A percentile compares a stretch with the other conserved stretches of the same genome.
Conservation (phyloP, 345 rosid genomes). For the rapeseed (Brassica napus) region Da-Ae NC_063446.1:29527001-29527500, state of each 20-base stretch:
- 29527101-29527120: constrained; percentile 96
- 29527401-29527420: constrained; percentile 35
- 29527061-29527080: constrained; percentile 97
- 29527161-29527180: constrained; percentile 97
- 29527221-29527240: background rate
- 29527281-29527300: constrained; percentile 82
- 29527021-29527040: constrained; percentile 63
- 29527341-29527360: background rate
- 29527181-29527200: too few species aligned
- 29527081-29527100: constrained; percentile 89
- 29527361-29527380: background rate
- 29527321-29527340: background rate
- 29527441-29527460: constrained; percentile 84
- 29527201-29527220: too few species aligned
- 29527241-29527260: constrained; percentile 29
- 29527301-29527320: constrained; percentile 67
- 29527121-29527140: constrained; percentile 84
- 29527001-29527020: constrained; percentile 1
- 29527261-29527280: constrained; percentile 73
- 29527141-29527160: constrained; percentile 65
- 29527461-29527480: constrained; percentile 60
- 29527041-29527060: constrained; percentile 91
- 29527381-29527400: constrained; percentile 10
- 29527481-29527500: constrained; percentile 8
- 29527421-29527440: constrained; percentile 58